Percentiles rank a stretch among this genome's conserved stretches.
phyloP scores from a whole-genome alignment of 805 yeast genomes.

The Starmerella sirachaensis region DNA sequence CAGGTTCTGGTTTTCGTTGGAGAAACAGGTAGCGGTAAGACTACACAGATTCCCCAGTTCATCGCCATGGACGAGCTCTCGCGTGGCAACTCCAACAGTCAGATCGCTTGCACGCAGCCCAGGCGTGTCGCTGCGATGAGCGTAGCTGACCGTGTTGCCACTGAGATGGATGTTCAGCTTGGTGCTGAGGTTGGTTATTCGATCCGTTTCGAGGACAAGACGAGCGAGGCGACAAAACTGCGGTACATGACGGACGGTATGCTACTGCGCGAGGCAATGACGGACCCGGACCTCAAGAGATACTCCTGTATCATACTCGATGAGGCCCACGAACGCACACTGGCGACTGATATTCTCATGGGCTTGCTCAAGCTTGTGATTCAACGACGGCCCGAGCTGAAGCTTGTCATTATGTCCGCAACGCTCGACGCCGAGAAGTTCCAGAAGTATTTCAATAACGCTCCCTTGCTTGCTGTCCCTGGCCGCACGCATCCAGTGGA shows the following conservation, averaged over 20 bases:
- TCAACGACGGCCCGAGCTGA: constrained; percentile 70
- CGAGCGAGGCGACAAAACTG: constrained; percentile 65
- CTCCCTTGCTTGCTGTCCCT: constrained; percentile 91
- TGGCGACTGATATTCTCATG: constrained; percentile 94
- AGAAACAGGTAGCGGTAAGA: constrained; percentile 98
- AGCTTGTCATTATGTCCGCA: constrained; percentile 93
- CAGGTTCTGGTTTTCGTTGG: constrained; percentile 98
- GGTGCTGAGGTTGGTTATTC: constrained; percentile 95
- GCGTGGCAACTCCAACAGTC: constrained; percentile 57
- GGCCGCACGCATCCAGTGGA: constrained; percentile 98
- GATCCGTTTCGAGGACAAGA: constrained; percentile 85
- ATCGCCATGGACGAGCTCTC: constrained; percentile 89
- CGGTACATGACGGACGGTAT: constrained; percentile 99
- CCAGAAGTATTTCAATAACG: constrained; percentile 76
- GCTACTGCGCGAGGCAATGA: constrained; percentile 95
- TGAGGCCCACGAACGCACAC: constrained; percentile 96
- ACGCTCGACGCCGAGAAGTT: constrained; percentile 95
- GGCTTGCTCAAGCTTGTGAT: constrained; percentile 80
- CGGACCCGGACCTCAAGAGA: constrained; percentile 66
- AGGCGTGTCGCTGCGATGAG: constrained; percentile 96
- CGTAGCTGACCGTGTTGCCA: constrained; percentile 63
- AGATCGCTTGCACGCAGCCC: constrained; percentile 91
- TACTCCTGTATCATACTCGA: constrained; percentile 88
- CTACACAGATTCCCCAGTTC: constrained; percentile 96
- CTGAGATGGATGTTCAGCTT: constrained; percentile 84